A percentile compares a stretch with the other conserved stretches of the same genome.
Conservation (phyloP, 202 grass and related monocot genomes). For the Saccharum hybrid region DNA sequence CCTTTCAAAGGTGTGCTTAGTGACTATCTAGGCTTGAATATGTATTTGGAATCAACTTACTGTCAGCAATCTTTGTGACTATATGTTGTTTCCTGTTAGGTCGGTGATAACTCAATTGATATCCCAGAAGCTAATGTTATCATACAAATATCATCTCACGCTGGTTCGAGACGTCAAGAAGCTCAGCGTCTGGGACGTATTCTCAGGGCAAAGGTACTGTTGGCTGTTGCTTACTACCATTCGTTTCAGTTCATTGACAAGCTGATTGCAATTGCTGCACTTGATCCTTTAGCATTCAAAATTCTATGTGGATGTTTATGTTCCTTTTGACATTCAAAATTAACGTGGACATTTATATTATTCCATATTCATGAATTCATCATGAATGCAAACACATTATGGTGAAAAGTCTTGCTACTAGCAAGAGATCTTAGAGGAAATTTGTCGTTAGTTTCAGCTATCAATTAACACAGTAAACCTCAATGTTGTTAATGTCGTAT, state of each 20-base stretch:
- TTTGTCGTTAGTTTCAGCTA: neutral
- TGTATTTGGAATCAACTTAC: constrained; percentile 7
- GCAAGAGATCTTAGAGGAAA: neutral
- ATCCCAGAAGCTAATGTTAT: constrained; percentile 99
- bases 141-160: constrained; percentile 98
- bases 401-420: constrained; percentile 11
- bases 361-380: constrained; percentile 8
- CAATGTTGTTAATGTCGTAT: constrained; percentile 20
- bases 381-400: neutral
- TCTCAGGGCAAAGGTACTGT: constrained; percentile 95
- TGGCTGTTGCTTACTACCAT: neutral
- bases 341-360: neutral
- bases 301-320: neutral
- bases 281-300: constrained; percentile 23
- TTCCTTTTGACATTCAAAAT: constrained; percentile 5
- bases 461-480: neutral
- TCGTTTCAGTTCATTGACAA: neutral
- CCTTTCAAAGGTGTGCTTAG: constrained; percentile 79
- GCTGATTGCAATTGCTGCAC: constrained; percentile 5
- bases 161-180: constrained; percentile 97
- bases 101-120: constrained; percentile 99
- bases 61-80: constrained; percentile 19
- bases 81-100: constrained; percentile 56
- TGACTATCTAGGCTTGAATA: constrained; percentile 7
- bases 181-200: constrained; percentile 98